A percentile compares a stretch with the other conserved stretches of the same genome.
These are phyloP conservation scores for Candida taoyuanica DNA, from an alignment of 805 yeast genomes.

Conservation along the genomic window DNA sequence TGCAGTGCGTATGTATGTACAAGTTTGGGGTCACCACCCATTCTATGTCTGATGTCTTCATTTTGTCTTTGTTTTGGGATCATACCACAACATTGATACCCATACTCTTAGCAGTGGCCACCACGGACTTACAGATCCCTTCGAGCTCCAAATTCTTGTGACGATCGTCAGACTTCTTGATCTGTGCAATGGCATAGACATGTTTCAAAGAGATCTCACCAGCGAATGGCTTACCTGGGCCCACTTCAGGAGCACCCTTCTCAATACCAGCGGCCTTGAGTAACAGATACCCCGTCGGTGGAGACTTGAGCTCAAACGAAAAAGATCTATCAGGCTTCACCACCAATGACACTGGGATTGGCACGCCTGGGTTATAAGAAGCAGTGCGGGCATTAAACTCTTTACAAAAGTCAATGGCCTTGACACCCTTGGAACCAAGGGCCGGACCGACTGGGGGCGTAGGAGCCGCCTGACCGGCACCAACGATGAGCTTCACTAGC, in stretches of 20 bases:
- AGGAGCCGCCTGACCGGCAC: constrained; percentile 97
- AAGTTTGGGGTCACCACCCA: not conserved
- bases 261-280: constrained; percentile 74
- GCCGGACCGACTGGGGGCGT: constrained; percentile 99
- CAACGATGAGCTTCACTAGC: constrained; percentile 87
- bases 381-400: constrained; percentile 98
- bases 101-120: constrained; percentile 84
- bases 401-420: constrained; percentile 97
- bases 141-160: constrained; percentile 68
- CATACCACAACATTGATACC: constrained; percentile 80
- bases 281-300: constrained; percentile 85
- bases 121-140: constrained; percentile 73
- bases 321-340: constrained; percentile 93
- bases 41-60: no score
- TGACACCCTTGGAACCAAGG: constrained; percentile 95
- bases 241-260: constrained; percentile 66
- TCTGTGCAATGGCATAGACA: constrained; percentile 89
- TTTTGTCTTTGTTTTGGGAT: no score
- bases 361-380: constrained; percentile 76
- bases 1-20: constrained; percentile 8
- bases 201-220: constrained; percentile 81
- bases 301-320: constrained; percentile 80
- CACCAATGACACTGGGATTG: constrained; percentile 80
- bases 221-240: constrained; percentile 51
- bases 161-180: constrained; percentile 80